phyloP scores from a whole-genome alignment of 805 yeast species.

The Martiniozyma abietophila region DNA sequence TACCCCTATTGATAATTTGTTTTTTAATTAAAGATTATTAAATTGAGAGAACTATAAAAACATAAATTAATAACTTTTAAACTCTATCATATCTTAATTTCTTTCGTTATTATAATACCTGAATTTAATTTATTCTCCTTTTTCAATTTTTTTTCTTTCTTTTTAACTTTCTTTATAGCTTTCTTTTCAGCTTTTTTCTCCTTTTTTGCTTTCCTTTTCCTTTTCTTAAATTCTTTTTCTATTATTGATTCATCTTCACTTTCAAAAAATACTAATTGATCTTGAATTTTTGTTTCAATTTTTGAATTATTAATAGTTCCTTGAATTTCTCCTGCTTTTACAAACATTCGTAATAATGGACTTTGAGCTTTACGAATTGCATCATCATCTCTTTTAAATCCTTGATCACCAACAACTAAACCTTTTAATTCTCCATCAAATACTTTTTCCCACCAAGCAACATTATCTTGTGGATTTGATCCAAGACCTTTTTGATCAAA shows the following conservation, averaged over 20 bases:
- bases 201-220: conserved; percentile 19
- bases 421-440: conserved; percentile 89
- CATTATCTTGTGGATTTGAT: conserved; percentile 61
- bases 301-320: conserved; percentile 57
- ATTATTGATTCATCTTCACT: conserved; percentile 22
- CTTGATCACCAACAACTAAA: conserved; percentile 34
- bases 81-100: too few species aligned
- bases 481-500: conserved; percentile 89
- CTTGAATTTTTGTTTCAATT: conserved; percentile 13
- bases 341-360: conserved; percentile 83
- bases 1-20: too few species aligned
- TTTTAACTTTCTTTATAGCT: conserved; percentile 16
- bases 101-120: too few species aligned
- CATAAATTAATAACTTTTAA: too few species aligned
- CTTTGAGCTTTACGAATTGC: conserved; percentile 24
- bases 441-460: conserved; percentile 94
- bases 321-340: conserved; percentile 71
- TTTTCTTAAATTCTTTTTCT: conserved; percentile 17
- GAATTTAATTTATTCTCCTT: conserved; percentile 18
- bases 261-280: conserved; percentile 19
- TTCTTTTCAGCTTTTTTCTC: conserved; percentile 19
- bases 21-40: too few species aligned
- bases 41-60: too few species aligned
- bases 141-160: conserved; percentile 16
- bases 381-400: conserved; percentile 2